phyloP scores from a whole-genome alignment of 176 grass and related monocot genomes.

The Hsuehochloa calcarea region DNA sequence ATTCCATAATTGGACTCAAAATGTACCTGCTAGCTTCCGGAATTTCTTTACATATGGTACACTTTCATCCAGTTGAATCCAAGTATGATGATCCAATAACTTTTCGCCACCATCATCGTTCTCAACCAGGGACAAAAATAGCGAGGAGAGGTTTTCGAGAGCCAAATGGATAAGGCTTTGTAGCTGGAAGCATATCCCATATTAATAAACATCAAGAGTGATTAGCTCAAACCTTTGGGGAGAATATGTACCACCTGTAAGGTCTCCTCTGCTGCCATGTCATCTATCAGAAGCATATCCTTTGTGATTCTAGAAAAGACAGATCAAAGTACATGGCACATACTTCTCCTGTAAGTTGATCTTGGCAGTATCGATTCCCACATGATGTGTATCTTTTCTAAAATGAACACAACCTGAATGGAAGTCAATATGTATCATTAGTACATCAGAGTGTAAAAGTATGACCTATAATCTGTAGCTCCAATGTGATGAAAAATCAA shows the following conservation, averaged over 20 bases:
- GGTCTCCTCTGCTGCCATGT: conserved; percentile 95
- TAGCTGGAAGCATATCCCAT: conserved; percentile 56
- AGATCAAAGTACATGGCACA: conserved; percentile 69
- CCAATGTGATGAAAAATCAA: background rate
- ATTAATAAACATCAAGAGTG: conserved; percentile 29
- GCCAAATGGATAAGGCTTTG: conserved; percentile 90
- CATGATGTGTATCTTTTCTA: conserved; percentile 92
- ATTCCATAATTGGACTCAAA: background rate
- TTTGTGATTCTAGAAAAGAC: conserved; percentile 83
- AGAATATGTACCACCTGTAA: conserved; percentile 65
- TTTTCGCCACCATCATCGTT: conserved; percentile 36
- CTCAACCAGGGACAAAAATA: conserved; percentile 69
- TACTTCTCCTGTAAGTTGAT: conserved; percentile 79
- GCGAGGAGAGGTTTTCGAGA: conserved; percentile 75
- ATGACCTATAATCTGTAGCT: background rate
- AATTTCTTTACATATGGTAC: conserved; percentile 79
- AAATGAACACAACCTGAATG: conserved; percentile 76
- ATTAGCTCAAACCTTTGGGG: conserved; percentile 14
- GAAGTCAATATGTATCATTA: conserved; percentile 25
- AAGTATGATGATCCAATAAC: conserved; percentile 50
- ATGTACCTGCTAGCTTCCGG: conserved; percentile 72
- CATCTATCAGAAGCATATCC: conserved; percentile 94
- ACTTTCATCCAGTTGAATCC: conserved; percentile 55
- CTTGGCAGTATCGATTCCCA: conserved; percentile 69
- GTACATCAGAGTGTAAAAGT: background rate